Evolutionary conservation across 2,329 filamentous ascomycete species (phyloP).

Genomic region (Pseudogymnoascus sp.): DNA sequence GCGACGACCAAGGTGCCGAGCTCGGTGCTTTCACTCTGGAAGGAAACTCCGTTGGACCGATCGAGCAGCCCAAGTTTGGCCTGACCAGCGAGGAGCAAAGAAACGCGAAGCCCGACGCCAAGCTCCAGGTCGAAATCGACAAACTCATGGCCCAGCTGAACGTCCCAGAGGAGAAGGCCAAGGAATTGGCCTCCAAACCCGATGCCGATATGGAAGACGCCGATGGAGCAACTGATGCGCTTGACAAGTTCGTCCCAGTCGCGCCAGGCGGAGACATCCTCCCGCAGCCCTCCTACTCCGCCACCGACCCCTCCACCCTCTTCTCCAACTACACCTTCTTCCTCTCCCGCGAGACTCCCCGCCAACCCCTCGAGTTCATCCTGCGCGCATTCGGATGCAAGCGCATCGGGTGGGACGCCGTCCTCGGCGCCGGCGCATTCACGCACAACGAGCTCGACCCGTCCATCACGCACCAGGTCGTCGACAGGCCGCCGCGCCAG

Average conservation of each 20-base stretch:
- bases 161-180: constrained; percentile 37
- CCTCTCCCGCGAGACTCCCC: constrained; percentile 86
- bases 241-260: constrained; percentile 86
- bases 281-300: constrained; percentile 63
- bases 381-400: constrained; percentile 92
- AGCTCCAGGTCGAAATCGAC: constrained; percentile 57
- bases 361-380: constrained; percentile 85
- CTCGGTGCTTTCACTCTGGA: constrained; percentile 86
- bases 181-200: constrained; percentile 35
- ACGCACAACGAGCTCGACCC: constrained; percentile 82
- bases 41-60: constrained; percentile 53
- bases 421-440: constrained; percentile 85
- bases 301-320: constrained; percentile 61
- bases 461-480: constrained; percentile 89
- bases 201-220: constrained; percentile 31
- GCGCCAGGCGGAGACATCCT: constrained; percentile 80
- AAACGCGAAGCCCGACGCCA: constrained; percentile 47
- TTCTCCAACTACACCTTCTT: constrained; percentile 88
- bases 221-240: constrained; percentile 50
- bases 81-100: constrained; percentile 38
- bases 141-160: constrained; percentile 63
- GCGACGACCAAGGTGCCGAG: constrained; percentile 84
- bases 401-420: constrained; percentile 86
- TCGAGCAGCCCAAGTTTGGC: constrained; percentile 44
- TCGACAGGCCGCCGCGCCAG: constrained; percentile 76